A percentile compares a stretch with the other conserved stretches of the same genome.
These are phyloP conservation scores for Pichia californica DNA, from an alignment of 805 yeast genomes.

Conservation along the genomic window DNA sequence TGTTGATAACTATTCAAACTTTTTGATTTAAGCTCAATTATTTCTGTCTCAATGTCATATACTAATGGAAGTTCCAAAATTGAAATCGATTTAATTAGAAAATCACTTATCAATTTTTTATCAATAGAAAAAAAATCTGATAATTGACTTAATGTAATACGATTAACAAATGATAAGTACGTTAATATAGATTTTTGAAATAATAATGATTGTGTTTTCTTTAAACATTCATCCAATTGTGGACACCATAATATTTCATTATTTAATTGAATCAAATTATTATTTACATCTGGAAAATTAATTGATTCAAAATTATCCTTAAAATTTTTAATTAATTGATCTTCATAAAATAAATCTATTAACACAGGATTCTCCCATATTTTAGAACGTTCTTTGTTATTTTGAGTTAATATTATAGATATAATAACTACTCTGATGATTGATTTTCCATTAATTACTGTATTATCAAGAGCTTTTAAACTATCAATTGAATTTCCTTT, in stretches of 20 bases:
- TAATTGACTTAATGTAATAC: neutral
- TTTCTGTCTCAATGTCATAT: conserved; percentile 15
- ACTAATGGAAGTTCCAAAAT: conserved; percentile 23
- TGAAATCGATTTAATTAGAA: conserved; percentile 11
- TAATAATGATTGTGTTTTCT: conserved; percentile 12
- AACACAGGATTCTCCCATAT: conserved; percentile 14
- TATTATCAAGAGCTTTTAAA: conserved; percentile 12
- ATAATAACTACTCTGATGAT: conserved; percentile 18
- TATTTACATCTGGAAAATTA: neutral
- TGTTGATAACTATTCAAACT: neutral
- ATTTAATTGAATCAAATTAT: neutral
- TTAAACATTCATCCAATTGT: neutral
- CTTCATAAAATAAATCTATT: conserved; percentile 17
- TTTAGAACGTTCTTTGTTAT: conserved; percentile 6
- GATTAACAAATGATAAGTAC: conserved; percentile 27
- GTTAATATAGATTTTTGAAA: conserved; percentile 26
- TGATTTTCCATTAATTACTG: conserved; percentile 14
- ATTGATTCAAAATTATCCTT: conserved; percentile 16
- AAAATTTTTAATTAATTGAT: conserved; percentile 19
- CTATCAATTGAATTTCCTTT: neutral
- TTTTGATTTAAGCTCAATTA: conserved; percentile 10
- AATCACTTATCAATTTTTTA: neutral
- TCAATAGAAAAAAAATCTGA: neutral
- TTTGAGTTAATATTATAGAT: conserved; percentile 17
- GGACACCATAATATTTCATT: conserved; percentile 2